Base-by-base conservation (phyloP, 2,329 filamentous ascomycete species). In the Talaromyces sp. region DNA sequence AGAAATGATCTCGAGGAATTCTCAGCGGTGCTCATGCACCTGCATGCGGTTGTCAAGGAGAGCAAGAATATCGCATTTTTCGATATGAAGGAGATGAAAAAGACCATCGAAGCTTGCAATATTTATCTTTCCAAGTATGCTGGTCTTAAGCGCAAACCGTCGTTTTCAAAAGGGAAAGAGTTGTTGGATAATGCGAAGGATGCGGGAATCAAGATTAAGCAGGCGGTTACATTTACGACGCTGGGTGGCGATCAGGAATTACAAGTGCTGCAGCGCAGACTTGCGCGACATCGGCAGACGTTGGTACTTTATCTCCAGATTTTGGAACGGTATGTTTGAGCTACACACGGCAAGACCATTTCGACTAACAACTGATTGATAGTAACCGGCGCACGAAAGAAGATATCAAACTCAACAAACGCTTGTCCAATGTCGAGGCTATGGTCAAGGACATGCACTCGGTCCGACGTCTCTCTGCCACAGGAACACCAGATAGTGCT, bases 271-370 rank as follows among this genome's bases (percentile, higher is more conserved):
- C 63, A 66, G 39, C 62, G 63, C 16, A 67, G 62, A 33, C 50
- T 68, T 57, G 41, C 64, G 11, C 64, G 62, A 3, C 67, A 68
- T 52, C 60, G 67, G 31, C 67, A 66, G 41, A 66, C 67, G 11
- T 45, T 66, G 31, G 39, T 43, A 0, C 66, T 68, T 2, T 68
- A 68, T 39, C 64, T 68, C 19, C 65, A 67, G 33, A 65, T 68
- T 19, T 58, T 68, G 11, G 61, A 67, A 54, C 64, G 66, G 67
- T 67, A 57, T 10, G 65, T 45, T 19, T 19, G 16, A 43, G 8
- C 39, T n/a, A 6, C 27, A 5, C 14, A 9, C 1, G 3, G n/a
- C 14, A n/a, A 8, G 16, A 16, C 16, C n/a, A 59, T 22, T 6
- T 45, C 31, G 13, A 11, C 45, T 48, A 24, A 47, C 19, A 24